These are phyloP conservation scores for Tolypocladium pustulatum DNA, from an alignment of 2,329 filamentous ascomycete species.

Conservation along the genomic window DNA sequence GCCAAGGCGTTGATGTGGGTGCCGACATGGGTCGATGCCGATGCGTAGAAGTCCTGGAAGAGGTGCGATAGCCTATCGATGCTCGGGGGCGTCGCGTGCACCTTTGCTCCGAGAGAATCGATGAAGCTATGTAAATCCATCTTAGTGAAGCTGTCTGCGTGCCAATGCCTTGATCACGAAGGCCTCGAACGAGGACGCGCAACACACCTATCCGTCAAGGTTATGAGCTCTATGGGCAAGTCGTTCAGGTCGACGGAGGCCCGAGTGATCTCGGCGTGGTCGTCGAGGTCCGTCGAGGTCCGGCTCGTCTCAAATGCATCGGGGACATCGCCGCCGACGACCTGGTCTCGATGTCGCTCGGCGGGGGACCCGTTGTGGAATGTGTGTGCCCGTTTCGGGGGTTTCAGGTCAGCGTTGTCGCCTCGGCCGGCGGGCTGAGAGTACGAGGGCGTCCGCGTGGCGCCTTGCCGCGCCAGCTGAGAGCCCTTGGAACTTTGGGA, in stretches of 20 bases:
- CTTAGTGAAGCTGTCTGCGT: background rate
- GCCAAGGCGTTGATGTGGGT: conserved; percentile 79
- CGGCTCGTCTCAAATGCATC: conserved; percentile 40
- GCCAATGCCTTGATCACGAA: background rate
- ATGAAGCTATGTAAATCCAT: conserved; percentile 57
- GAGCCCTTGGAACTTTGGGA: conserved; percentile 17
- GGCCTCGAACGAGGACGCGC: background rate
- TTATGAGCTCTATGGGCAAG: conserved; percentile 86
- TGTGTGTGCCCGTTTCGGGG: conserved; percentile 35
- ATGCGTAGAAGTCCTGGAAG: conserved; percentile 89
- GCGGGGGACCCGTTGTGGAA: conserved; percentile 27
- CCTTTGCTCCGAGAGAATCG: conserved; percentile 77
- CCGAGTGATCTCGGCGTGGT: conserved; percentile 34
- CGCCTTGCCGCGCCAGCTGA: conserved; percentile 17
- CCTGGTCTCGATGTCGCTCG: conserved; percentile 11
- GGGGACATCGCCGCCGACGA: conserved; percentile 18
- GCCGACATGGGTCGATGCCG: conserved; percentile 69
- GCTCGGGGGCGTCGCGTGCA: conserved; percentile 72
- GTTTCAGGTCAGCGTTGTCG: conserved; percentile 19
- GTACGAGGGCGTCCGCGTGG: conserved; percentile 19
- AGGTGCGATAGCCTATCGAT: conserved; percentile 74
- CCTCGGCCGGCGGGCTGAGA: conserved; percentile 15
- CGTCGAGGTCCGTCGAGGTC: conserved; percentile 28
- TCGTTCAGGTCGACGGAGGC: conserved; percentile 69
- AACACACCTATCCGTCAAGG: conserved; percentile 71